Conservation (phyloP, 2,329 filamentous ascomycete genomes). For the Talaromyces rugulosus region DNA sequence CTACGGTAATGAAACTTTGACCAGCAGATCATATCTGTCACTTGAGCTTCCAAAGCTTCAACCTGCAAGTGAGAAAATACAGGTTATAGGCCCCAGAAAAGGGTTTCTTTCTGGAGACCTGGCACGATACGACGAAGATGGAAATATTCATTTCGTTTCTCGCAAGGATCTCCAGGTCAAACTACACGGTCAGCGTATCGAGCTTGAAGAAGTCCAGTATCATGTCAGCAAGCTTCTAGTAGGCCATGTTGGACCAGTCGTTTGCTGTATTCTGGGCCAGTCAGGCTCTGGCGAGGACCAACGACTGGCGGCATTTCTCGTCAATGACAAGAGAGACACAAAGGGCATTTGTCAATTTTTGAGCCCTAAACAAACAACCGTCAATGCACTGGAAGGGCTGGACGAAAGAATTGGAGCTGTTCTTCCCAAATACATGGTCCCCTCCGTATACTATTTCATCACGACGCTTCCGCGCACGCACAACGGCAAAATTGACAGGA, state of each 20-base stretch:
- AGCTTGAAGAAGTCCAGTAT: slow-evolving; percentile 33
- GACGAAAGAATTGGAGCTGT: not conserved
- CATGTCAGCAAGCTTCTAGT: not conserved
- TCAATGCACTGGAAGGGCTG: not conserved
- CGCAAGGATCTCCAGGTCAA: slow-evolving; percentile 38
- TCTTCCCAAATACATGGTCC: slow-evolving; percentile 5
- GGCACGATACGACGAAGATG: slow-evolving; percentile 32
- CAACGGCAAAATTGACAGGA: slow-evolving; percentile 4
- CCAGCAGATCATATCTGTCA: slow-evolving; percentile 24
- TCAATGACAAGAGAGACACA: not conserved
- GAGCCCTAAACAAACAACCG: not conserved
- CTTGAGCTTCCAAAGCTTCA: no score
- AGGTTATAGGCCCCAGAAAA: no score
- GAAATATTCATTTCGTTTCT: slow-evolving; percentile 30
- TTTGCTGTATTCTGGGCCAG: not conserved
- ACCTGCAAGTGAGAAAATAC: not conserved
- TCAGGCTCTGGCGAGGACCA: not conserved
- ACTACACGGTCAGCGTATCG: slow-evolving; percentile 39
- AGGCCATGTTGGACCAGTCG: not conserved
- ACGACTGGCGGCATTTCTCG: not conserved
- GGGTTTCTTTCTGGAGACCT: slow-evolving; percentile 19
- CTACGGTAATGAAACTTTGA: slow-evolving; percentile 36
- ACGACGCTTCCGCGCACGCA: not conserved
- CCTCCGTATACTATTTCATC: not conserved
- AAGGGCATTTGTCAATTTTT: not conserved